Conservation (phyloP, 1,284 basidiomycete genomes). For the Marasmius sp. region DNA sequence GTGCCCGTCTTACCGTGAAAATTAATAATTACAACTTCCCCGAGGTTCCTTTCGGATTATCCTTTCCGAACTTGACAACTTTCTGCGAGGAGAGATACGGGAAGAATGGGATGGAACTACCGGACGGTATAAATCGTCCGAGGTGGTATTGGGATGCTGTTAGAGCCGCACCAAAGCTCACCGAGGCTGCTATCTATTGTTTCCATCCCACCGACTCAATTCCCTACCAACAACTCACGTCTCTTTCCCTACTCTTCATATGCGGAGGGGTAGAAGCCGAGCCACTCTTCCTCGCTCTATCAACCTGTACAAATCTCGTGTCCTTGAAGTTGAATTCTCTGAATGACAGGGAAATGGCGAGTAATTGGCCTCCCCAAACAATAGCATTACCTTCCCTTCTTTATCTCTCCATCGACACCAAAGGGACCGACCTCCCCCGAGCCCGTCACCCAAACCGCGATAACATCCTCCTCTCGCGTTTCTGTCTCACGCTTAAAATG, state of each 20-base stretch:
- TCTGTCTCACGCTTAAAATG: too few species aligned
- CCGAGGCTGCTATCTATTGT: not conserved
- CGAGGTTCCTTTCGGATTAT: not conserved
- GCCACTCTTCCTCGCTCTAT: too few species aligned
- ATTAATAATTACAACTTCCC: not conserved
- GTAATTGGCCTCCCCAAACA: too few species aligned
- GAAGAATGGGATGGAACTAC: not conserved
- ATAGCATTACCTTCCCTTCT: too few species aligned
- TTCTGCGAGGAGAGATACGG: not conserved
- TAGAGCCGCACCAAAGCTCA: not conserved
- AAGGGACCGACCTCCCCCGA: too few species aligned
- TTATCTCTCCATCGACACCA: too few species aligned
- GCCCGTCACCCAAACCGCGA: too few species aligned
- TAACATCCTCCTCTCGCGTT: too few species aligned
- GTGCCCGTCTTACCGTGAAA: not conserved
- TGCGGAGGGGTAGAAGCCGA: too few species aligned
- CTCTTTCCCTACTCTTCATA: not conserved
- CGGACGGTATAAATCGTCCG: not conserved
- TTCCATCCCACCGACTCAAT: not conserved
- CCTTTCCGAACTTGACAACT: not conserved
- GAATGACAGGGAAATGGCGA: too few species aligned
- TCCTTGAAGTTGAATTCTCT: too few species aligned
- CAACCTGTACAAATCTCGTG: too few species aligned
- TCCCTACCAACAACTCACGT: not conserved
- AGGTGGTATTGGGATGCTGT: not conserved